Conservation (phyloP, 1,139 yeast species). For the Geotrichum histeridarum region DNA sequence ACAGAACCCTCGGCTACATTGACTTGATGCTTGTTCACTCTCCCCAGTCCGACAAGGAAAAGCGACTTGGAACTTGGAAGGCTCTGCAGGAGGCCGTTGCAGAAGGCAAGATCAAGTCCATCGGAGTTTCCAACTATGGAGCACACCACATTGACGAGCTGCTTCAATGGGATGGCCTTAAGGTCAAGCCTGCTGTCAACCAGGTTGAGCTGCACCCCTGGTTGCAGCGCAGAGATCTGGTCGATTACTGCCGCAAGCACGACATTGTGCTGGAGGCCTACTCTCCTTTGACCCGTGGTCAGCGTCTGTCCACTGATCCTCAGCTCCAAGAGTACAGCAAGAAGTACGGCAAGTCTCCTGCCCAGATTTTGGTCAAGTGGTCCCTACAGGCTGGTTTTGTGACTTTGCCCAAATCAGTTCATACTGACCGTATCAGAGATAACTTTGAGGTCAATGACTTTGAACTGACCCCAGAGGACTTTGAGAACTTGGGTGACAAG, state of each 20-base stretch:
- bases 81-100: constrained; percentile 44
- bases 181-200: constrained; percentile 45
- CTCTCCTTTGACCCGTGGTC: constrained; percentile 65
- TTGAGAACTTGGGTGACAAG: constrained; percentile 32
- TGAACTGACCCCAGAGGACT: constrained; percentile 43
- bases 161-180: constrained; percentile 38
- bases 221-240: constrained; percentile 53
- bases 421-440: constrained; percentile 46
- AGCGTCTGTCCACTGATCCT: constrained; percentile 47
- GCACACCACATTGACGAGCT: constrained; percentile 40
- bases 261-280: constrained; percentile 61
- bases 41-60: constrained; percentile 31
- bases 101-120: constrained; percentile 36
- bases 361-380: constrained; percentile 47
- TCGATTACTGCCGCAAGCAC: constrained; percentile 48
- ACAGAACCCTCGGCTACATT: constrained; percentile 42
- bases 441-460: constrained; percentile 47
- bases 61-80: constrained; percentile 41
- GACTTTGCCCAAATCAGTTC: constrained; percentile 67
- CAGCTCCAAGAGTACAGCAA: constrained; percentile 41
- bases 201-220: constrained; percentile 56
- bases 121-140: constrained; percentile 47
- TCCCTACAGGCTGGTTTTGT: constrained; percentile 43
- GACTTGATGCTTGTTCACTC: constrained; percentile 42
- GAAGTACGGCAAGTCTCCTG: constrained; percentile 40